A percentile compares a stretch with the other conserved stretches of the same genome.
phyloP scores from a whole-genome alignment of 1,284 basidiomycete species.

The Fomitiporia mediterranea region DNA sequence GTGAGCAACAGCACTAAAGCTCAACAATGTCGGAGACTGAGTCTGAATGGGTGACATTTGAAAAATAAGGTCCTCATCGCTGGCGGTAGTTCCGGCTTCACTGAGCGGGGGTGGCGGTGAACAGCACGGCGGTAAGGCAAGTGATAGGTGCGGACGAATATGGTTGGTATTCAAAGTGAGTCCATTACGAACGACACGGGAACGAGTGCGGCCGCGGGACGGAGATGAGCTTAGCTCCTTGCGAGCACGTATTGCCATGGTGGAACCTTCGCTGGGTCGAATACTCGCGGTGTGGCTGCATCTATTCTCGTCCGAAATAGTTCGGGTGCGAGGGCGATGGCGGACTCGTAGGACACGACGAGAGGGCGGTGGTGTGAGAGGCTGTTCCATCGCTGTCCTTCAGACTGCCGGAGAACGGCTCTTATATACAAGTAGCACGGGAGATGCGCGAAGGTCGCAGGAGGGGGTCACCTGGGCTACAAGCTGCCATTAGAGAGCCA shows the following conservation, averaged over 20 bases:
- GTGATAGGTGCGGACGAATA: neutral
- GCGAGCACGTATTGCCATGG: neutral
- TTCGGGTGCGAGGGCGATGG: conserved; percentile 8
- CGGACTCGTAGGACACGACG: conserved; percentile 18
- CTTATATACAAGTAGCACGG: neutral
- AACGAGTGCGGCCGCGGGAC: conserved; percentile 14
- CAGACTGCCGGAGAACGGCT: neutral
- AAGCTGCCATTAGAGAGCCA: neutral
- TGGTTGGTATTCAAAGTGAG: conserved; percentile 4
- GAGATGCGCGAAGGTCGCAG: neutral
- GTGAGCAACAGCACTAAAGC: conserved; percentile 1
- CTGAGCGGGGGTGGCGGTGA: neutral
- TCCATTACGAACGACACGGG: conserved; percentile 2
- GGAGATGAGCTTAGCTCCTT: conserved; percentile 1
- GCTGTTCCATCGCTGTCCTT: conserved; percentile 10
- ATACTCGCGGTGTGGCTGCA: neutral
- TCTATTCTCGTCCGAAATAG: conserved; percentile 13
- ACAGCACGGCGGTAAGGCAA: conserved; percentile 9
- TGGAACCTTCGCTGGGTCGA: neutral
- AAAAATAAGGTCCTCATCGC: conserved; percentile 22
- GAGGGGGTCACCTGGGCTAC: neutral
- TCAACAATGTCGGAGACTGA: conserved; percentile 9
- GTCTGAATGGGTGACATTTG: conserved; percentile 21
- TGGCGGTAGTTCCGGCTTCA: neutral
- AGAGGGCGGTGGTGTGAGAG: conserved; percentile 20